Evolutionary conservation across 805 yeast genomes (phyloP), one percentile per base, ranked within the genome.

Genomic region (Diddensiella santjacobensis): DNA sequence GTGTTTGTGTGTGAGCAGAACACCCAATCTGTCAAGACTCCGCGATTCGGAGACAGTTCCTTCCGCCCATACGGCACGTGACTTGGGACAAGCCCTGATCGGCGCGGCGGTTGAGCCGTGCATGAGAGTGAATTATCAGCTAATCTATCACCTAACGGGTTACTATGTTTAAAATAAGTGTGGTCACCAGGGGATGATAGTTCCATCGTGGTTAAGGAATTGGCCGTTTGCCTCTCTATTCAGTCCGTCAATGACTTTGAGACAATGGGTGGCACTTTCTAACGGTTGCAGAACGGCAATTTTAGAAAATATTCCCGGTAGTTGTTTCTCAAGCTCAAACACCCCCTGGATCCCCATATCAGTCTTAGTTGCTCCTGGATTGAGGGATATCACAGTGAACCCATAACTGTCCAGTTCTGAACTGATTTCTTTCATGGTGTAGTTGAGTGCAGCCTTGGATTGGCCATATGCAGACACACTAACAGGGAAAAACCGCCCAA

Each of bases 401-500:
- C 59, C 64, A 30, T 64, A 59, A 1, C 39, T 31, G 13, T 47
- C 49, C 30, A 61, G 45, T 45, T 70, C 71, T 23, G 19, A 11
- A 36, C 64, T 53, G 35, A 70, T 31, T 18, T 60, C 60, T 33
- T 52, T 59, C 10, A 56, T 56, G 13, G 63, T 49, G 54, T 57
- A 64, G 59, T 70, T 69, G 48, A 69, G 49, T 1, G 70, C 74
- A 10, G 72, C 69, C 55, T 71, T 70, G 5, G 71, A 64, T 36
- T 55, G 57, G 2, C 72, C 72, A 48, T 70, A 70, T 17, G 67
- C 65, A n/a, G 61, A 50, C 15, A 48, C 39, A 3, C 55, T 18
- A 13, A 56, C n/a, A 3, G 59, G 58, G 3, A 51, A 13, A 39
- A 42, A 58, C 1, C 24, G 52, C 2, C 52, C 51, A 18, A 61